A percentile compares a stretch with the other conserved stretches of the same genome.
Conservation (phyloP, 805 yeast species). For the Saturnispora besseyi region DNA sequence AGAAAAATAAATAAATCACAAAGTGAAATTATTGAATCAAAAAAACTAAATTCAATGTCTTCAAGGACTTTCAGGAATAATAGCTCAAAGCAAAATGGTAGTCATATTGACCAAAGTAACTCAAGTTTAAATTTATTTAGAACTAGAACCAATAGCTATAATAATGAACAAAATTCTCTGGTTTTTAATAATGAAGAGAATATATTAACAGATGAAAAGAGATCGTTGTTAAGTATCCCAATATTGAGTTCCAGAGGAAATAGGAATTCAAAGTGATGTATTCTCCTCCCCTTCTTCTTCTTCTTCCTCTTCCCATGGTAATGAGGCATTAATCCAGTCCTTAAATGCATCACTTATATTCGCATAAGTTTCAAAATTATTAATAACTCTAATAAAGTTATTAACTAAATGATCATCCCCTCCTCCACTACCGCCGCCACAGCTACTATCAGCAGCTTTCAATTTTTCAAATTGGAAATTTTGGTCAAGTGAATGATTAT, state of each 20-base stretch:
- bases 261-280: slow-evolving; percentile 8
- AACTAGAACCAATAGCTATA: background rate
- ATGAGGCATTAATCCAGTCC: slow-evolving; percentile 25
- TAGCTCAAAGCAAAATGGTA: background rate
- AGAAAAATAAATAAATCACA: background rate
- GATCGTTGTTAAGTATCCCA: slow-evolving; percentile 26
- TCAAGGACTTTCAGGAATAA: slow-evolving; percentile 24
- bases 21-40: background rate
- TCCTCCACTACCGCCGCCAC: slow-evolving; percentile 9
- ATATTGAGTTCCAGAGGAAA: slow-evolving; percentile 24
- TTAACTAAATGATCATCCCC: slow-evolving; percentile 21
- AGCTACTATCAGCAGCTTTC: background rate
- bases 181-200: background rate
- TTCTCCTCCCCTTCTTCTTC: background rate
- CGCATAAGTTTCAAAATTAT: slow-evolving; percentile 28
- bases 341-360: slow-evolving; percentile 29
- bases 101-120: background rate
- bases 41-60: slow-evolving; percentile 26
- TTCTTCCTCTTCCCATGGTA: slow-evolving; percentile 6
- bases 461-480: slow-evolving; percentile 27
- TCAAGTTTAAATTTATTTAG: background rate
- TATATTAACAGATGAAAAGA: slow-evolving; percentile 9
- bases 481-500: slow-evolving; percentile 22
- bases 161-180: background rate
- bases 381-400: slow-evolving; percentile 27